Conservation (phyloP, 768 basidiomycete species). For the Guyanaporus albipodus region DNA sequence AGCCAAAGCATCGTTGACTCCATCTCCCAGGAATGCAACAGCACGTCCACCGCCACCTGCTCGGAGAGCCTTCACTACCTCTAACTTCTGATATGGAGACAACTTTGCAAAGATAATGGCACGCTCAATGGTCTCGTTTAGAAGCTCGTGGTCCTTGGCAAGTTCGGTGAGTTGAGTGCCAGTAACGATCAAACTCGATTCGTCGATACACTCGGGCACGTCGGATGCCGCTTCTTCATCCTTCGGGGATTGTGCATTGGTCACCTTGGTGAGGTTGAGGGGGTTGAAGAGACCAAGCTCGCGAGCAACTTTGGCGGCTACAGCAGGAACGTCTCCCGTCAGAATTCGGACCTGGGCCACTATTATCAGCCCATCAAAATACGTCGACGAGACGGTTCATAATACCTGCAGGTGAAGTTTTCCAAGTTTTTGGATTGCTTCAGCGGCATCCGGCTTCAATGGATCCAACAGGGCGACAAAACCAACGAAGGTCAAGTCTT, state of each 20-base stretch:
- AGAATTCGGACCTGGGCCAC: conserved; percentile 31
- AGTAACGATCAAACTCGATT: conserved; percentile 26
- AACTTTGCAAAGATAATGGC: conserved; percentile 31
- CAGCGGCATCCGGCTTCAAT: conserved; percentile 30
- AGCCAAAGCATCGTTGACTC: conserved; percentile 31
- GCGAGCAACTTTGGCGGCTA: conserved; percentile 37
- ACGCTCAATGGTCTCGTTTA: conserved; percentile 29
- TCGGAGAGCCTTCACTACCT: conserved; percentile 31
- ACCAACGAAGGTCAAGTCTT: conserved; percentile 28
- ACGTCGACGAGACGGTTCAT: background rate
- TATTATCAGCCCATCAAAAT: background rate
- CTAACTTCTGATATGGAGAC: conserved; percentile 33
- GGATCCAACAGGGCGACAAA: conserved; percentile 30
- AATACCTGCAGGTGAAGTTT: conserved; percentile 29
- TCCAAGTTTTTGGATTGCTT: conserved; percentile 28
- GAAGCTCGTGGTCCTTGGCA: conserved; percentile 24
- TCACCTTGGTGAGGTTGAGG: conserved; percentile 12
- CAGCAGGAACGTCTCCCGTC: conserved; percentile 33
- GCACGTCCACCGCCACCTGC: conserved; percentile 25
- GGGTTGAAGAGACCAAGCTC: conserved; percentile 32
- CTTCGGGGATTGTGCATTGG: conserved; percentile 10
- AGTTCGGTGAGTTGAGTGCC: conserved; percentile 28
- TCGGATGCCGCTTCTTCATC: conserved; percentile 25
- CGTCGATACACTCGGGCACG: conserved; percentile 6
- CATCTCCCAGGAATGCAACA: conserved; percentile 31